Conservation (phyloP, 176 grass and related monocot species). For the Miscanthus lutarioriparius region DNA sequence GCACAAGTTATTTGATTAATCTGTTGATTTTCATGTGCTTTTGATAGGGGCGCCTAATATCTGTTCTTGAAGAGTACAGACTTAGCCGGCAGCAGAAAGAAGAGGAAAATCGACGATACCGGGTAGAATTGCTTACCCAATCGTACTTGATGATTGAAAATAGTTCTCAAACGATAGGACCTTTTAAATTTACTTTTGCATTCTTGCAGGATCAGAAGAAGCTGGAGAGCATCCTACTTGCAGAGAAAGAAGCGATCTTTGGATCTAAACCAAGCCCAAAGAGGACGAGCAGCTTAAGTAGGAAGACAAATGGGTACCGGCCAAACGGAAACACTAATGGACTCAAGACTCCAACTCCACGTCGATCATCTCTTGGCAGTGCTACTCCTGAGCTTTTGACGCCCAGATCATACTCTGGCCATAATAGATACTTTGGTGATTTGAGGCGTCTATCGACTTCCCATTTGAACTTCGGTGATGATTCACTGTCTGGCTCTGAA, state of each 20-base stretch:
- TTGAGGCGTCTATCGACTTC: constrained; percentile 57
- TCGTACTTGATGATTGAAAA: neutral
- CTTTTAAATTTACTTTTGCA: neutral
- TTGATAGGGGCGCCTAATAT: constrained; percentile 76
- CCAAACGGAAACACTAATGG: constrained; percentile 60
- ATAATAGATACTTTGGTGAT: constrained; percentile 77
- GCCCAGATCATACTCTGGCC: constrained; percentile 77
- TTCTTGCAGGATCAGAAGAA: constrained; percentile 89
- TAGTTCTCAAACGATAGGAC: neutral
- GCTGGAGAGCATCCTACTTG: constrained; percentile 73
- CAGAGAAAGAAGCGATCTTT: constrained; percentile 74
- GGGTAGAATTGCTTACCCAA: constrained; percentile 51
- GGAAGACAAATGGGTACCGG: constrained; percentile 62
- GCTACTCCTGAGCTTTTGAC: constrained; percentile 86
- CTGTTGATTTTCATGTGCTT: neutral
- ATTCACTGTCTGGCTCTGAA: constrained; percentile 91
- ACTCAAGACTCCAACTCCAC: constrained; percentile 76
- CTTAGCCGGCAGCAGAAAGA: constrained; percentile 69
- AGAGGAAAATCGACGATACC: constrained; percentile 70
- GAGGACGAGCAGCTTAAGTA: constrained; percentile 64
- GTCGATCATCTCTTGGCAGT: constrained; percentile 61
- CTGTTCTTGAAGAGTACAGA: constrained; percentile 94
- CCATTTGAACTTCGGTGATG: constrained; percentile 78
- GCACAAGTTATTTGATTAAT: neutral
- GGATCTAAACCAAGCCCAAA: constrained; percentile 69